phyloP scores from a whole-genome alignment of 495 filamentous ascomycete species.

The Podospora anserina region DNA sequence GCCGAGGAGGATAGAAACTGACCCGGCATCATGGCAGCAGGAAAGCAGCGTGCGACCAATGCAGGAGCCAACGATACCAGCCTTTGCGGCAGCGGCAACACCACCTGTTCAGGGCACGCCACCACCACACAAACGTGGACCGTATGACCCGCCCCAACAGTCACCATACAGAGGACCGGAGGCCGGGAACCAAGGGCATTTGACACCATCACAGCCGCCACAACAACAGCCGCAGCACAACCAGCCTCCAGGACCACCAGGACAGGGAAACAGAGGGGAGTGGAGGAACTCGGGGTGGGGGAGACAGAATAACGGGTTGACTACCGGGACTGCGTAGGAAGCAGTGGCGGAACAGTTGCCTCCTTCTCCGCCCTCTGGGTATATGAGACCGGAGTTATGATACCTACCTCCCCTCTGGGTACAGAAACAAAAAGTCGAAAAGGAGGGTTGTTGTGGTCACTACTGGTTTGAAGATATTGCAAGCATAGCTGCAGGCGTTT shows the following conservation, averaged over 20 bases:
- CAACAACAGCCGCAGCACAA: conserved; percentile 6
- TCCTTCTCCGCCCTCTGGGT: neutral
- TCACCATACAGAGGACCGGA: conserved; percentile 21
- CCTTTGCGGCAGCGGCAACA: conserved; percentile 2
- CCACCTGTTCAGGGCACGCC: conserved; percentile 37
- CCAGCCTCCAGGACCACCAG: conserved; percentile 7
- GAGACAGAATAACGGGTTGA: conserved; percentile 38
- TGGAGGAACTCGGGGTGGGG: conserved; percentile 55
- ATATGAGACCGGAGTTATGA: neutral
- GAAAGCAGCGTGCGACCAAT: conserved; percentile 79
- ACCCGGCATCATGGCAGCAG: conserved; percentile 73
- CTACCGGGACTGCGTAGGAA: conserved; percentile 32
- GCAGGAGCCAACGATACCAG: conserved; percentile 53
- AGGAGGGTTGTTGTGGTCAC: neutral
- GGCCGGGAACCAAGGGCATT: conserved; percentile 24
- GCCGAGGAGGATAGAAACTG: conserved; percentile 66
- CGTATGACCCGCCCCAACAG: conserved; percentile 29
- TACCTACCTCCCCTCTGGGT: neutral
- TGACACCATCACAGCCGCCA: neutral
- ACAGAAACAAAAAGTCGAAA: neutral
- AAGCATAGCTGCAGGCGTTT: conserved; percentile 25
- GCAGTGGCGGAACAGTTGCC: conserved; percentile 3
- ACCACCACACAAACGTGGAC: conserved; percentile 40
- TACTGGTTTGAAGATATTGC: neutral
- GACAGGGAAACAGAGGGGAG: conserved; percentile 26